phyloP scores from a whole-genome alignment of 1,284 basidiomycete genomes.

The Moniliella sp. region DNA sequence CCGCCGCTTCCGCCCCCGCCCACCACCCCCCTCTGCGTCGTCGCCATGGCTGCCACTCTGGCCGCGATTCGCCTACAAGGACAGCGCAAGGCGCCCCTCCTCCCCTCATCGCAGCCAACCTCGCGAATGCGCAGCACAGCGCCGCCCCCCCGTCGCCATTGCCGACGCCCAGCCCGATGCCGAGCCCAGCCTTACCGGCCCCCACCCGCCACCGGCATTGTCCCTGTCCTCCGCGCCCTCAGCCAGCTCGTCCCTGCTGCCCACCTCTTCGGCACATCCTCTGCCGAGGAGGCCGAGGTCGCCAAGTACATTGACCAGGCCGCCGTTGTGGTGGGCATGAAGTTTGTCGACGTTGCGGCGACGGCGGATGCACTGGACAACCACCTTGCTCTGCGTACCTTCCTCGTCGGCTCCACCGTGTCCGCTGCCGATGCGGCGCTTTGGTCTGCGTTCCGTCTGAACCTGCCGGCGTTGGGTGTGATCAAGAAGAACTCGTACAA shows the following conservation, averaged over 20 bases:
- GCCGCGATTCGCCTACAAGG: not conserved
- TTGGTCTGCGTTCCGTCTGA: conserved; percentile 24
- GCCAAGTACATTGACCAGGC: conserved; percentile 11
- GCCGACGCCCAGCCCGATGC: not conserved
- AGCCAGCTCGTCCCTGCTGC: not conserved
- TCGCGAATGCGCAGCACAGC: not conserved
- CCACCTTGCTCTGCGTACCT: conserved; percentile 28
- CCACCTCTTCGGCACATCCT: not conserved
- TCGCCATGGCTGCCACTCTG: no score
- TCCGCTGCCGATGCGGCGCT: conserved; percentile 30
- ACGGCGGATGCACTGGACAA: conserved; percentile 26
- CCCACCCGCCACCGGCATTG: not conserved
- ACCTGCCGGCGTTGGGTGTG: conserved; percentile 22
- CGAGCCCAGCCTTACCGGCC: not conserved
- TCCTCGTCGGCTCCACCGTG: conserved; percentile 16
- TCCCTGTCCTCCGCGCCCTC: not conserved
- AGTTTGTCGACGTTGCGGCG: conserved; percentile 14
- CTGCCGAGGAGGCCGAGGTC: conserved; percentile 6
- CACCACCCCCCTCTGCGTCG: no score
- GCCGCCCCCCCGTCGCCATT: not conserved
- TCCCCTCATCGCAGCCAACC: not conserved
- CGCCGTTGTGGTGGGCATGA: conserved; percentile 13
- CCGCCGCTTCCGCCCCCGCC: no score
- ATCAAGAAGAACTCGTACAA: conserved; percentile 40
- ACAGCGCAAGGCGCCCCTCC: no score